Evolutionary conservation across 2,329 filamentous ascomycete species (phyloP).

Genomic region (Claviceps sp.): DNA sequence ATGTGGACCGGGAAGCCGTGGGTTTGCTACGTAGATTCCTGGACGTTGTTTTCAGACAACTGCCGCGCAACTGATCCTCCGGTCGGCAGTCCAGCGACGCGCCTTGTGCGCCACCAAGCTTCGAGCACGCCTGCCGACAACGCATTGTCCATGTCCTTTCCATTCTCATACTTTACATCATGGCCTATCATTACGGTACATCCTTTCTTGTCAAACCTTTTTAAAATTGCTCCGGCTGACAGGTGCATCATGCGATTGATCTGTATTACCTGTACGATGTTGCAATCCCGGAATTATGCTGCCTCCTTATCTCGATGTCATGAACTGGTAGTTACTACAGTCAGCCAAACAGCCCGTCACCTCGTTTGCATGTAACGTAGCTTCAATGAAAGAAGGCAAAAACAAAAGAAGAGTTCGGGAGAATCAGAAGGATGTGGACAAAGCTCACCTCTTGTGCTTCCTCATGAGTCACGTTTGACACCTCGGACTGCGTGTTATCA

Average conservation of each 20-base stretch:
- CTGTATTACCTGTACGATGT: neutral
- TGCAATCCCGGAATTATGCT: neutral
- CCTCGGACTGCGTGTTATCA: slow-evolving; percentile 45
- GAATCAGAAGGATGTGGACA: neutral
- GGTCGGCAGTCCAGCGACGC: too few relatives aligned
- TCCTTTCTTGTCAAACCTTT: too few relatives aligned
- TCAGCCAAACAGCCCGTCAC: slow-evolving; percentile 11
- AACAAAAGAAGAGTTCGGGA: too few relatives aligned
- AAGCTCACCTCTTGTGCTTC: slow-evolving; percentile 50
- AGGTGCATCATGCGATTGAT: neutral
- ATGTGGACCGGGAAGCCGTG: neutral
- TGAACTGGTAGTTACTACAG: slow-evolving; percentile 17
- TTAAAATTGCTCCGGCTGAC: too few relatives aligned
- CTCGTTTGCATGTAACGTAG: neutral
- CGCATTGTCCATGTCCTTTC: too few relatives aligned
- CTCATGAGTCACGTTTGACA: slow-evolving; percentile 52
- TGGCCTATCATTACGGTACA: too few relatives aligned
- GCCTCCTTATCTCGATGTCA: slow-evolving; percentile 19
- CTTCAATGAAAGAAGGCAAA: neutral
- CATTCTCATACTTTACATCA: too few relatives aligned
- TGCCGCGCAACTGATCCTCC: slow-evolving; percentile 1
- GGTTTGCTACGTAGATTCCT: too few relatives aligned
- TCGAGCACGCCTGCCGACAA: too few relatives aligned
- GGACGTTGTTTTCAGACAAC: neutral
- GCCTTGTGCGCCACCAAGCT: too few relatives aligned